Percentiles rank a stretch among this genome's conserved stretches.
phyloP scores from a whole-genome alignment of 805 yeast species.

The Blastobotrys terrestris region DNA sequence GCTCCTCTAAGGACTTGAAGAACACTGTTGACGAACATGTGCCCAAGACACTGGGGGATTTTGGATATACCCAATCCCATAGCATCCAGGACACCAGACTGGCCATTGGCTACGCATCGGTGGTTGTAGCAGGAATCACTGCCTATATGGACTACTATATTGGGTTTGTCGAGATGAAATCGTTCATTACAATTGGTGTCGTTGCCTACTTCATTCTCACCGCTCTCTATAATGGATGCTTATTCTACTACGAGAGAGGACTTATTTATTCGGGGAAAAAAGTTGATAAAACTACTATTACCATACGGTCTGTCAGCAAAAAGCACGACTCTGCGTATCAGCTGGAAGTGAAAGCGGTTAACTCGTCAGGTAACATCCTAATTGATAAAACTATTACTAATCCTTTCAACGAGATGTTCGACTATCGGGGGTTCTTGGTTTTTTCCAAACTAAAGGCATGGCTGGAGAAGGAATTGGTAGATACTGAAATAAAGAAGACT shows the following conservation, averaged over 20 bases:
- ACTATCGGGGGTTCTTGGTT: constrained; percentile 20
- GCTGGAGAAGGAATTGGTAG: neutral
- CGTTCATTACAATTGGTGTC: constrained; percentile 26
- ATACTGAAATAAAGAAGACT: neutral
- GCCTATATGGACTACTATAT: constrained; percentile 24
- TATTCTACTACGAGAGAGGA: constrained; percentile 22
- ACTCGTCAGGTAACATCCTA: constrained; percentile 11
- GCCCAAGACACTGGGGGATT: constrained; percentile 17
- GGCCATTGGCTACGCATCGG: constrained; percentile 26
- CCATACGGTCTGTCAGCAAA: constrained; percentile 9
- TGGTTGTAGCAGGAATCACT: constrained; percentile 27
- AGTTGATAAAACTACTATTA: constrained; percentile 3
- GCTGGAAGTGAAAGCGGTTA: constrained; percentile 13
- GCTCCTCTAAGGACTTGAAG: constrained; percentile 28
- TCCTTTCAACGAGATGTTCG: constrained; percentile 21
- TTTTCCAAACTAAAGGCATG: constrained; percentile 15
- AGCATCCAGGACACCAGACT: constrained; percentile 24
- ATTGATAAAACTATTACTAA: constrained; percentile 2
- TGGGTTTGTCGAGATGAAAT: constrained; percentile 28
- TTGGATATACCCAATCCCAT: constrained; percentile 25
- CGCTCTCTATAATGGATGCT: constrained; percentile 22
- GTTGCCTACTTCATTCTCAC: constrained; percentile 25
- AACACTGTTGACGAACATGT: constrained; percentile 28
- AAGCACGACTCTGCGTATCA: constrained; percentile 18
- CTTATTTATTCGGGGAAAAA: constrained; percentile 26